Evolutionary conservation across 306 rosid genomes (phyloP), one percentile per base, ranked within the genome.

Genomic region (Sindora glabra): DNA sequence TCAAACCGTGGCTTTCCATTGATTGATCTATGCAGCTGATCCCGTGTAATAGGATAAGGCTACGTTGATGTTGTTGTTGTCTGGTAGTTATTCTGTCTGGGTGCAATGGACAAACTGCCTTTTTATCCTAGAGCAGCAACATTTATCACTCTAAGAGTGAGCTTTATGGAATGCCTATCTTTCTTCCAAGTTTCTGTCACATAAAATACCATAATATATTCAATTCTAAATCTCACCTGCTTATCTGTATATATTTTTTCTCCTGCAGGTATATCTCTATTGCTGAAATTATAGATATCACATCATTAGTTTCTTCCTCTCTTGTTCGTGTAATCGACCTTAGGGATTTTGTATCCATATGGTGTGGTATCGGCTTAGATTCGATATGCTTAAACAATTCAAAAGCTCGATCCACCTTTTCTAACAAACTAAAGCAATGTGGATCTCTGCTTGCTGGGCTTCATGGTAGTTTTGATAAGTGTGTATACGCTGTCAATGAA

Each of bases 201-300:
- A 3, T 19, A 22, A 55, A 56, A 18, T 9, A 44, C 11, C n/a
- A n/a, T n/a, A n/a, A 52, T 64, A 10, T 44, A 32, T 52, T 22
- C 45, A 46, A 53, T 53, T 39, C 53, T 50, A 29, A 18, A 33
- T 22, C 47, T 52, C 22, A 13, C 32, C 52, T 65, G 49, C 5
- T 47, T 8, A 32, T 18, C 19, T 45, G n/a, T 65, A 16, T 10
- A 25, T 47, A 42, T 34, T 13, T 10, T 1, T 37, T 26, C 53
- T 62, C 46, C 68, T 71, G 50, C 87, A 85, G 97, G 77, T 85
- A 85, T 68, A 68, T 83, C 67, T 90, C 97, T 61, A 82, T 90
- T 70, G 85, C 85, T 16, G 86, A 90, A 53, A 72, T 86, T 46
- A 59, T 86, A 25, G 95, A 86, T 57, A 48, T 90, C 68, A 78